phyloP scores from a whole-genome alignment of 257 asterid species.

The Forsythia suspensa region DNA sequence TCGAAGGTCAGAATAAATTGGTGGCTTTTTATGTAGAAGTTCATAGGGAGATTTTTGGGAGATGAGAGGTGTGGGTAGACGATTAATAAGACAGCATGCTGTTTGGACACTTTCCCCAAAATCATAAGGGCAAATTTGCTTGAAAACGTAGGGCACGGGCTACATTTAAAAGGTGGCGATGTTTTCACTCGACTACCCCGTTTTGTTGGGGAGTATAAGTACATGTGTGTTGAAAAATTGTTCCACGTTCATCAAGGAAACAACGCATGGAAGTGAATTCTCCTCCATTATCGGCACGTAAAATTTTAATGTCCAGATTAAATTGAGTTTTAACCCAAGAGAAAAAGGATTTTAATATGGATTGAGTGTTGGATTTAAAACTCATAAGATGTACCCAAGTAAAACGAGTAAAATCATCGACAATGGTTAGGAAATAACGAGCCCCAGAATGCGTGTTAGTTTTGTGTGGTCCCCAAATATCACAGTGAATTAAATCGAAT shows the following conservation, averaged over 20 bases:
- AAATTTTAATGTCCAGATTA: neutral
- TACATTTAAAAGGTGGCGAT: neutral
- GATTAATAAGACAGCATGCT: neutral
- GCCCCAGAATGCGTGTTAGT: too few relatives aligned
- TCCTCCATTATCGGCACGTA: neutral
- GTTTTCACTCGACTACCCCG: neutral
- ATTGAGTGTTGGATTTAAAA: too few relatives aligned
- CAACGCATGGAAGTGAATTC: neutral
- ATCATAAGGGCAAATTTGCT: too few relatives aligned
- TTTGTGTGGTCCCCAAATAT: too few relatives aligned
- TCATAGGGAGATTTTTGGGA: neutral
- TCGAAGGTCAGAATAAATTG: neutral
- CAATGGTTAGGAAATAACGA: too few relatives aligned
- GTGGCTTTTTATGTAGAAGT: neutral
- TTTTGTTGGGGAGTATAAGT: neutral
- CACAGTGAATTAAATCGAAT: too few relatives aligned
- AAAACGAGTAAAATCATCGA: too few relatives aligned
- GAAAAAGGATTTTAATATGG: too few relatives aligned
- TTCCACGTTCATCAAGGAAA: neutral
- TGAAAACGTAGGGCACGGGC: neutral
- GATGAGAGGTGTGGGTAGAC: neutral
- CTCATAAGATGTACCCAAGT: too few relatives aligned
- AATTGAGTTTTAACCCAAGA: neutral
- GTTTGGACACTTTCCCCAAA: neutral
- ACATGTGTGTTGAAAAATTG: neutral